Percentiles rank a stretch among this genome's conserved stretches.
phyloP scores from a whole-genome alignment of 257 asterid species.

The Ilex aquifolium region DNA sequence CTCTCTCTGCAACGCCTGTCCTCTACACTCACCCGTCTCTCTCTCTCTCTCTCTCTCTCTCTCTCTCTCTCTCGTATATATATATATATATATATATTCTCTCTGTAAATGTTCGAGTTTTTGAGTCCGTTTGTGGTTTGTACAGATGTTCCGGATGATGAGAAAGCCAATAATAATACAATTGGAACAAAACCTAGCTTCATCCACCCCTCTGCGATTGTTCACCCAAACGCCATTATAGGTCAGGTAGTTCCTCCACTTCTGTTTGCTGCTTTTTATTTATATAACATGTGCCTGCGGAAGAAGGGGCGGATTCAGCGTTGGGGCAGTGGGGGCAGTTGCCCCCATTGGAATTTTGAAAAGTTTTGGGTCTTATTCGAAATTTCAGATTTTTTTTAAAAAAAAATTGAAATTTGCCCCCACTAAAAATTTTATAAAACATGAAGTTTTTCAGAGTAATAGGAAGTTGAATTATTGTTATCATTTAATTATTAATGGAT shows the following conservation, averaged over 20 bases:
- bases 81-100: not conserved
- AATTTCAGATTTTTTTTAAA: too few species aligned
- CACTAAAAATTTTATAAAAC: too few species aligned
- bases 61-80: not conserved
- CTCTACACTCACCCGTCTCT: conserved; percentile 40
- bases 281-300: not conserved
- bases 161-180: conserved; percentile 15
- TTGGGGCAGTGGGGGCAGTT: not conserved
- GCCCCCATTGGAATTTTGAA: not conserved
- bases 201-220: conserved; percentile 65
- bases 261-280: conserved; percentile 3
- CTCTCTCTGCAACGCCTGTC: conserved; percentile 30
- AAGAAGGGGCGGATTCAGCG: not conserved
- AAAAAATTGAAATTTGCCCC: too few species aligned
- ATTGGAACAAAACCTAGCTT: conserved; percentile 17
- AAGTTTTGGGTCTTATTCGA: not conserved
- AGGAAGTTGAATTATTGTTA: too few species aligned
- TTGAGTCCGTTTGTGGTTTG: conserved; percentile 4
- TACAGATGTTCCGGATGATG: conserved; percentile 47
- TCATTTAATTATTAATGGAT: too few species aligned
- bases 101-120: too few species aligned
- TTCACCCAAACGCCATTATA: conserved; percentile 58
- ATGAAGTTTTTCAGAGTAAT: too few species aligned
- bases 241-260: conserved; percentile 51
- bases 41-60: conserved; percentile 3